These are phyloP conservation scores for Umbilicus rupestris DNA, from an alignment of 164 flowering plant genomes.

Conservation along the genomic window DNA sequence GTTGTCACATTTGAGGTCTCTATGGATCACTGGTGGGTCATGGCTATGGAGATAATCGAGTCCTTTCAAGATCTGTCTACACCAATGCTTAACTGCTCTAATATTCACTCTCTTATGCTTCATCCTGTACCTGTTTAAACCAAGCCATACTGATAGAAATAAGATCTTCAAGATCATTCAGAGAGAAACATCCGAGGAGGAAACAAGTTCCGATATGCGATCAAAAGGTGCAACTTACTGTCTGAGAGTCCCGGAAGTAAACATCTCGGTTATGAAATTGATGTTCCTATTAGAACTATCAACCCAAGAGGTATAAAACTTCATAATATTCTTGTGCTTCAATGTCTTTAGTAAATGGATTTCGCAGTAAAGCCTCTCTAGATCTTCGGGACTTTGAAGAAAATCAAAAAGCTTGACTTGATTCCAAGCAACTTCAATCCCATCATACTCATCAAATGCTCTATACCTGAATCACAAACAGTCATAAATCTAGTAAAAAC, in stretches of 20 bases:
- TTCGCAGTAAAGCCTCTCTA: conserved; percentile 27
- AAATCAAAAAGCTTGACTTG: conserved; percentile 25
- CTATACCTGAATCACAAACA: conserved; percentile 19
- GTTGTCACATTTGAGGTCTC: conserved; percentile 20
- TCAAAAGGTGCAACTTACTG: conserved; percentile 14
- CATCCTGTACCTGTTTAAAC: conserved; percentile 6
- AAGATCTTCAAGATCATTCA: not conserved
- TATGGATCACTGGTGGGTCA: conserved; percentile 18
- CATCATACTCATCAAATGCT: conserved; percentile 23
- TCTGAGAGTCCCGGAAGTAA: conserved; percentile 24
- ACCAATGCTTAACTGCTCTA: conserved; percentile 17
- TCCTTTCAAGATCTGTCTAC: conserved; percentile 17
- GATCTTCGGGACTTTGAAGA: conserved; percentile 26
- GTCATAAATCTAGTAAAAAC: conserved; percentile 3
- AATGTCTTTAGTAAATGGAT: conserved; percentile 27
- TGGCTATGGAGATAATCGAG: conserved; percentile 16
- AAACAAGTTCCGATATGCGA: not conserved
- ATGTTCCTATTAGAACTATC: conserved; percentile 17
- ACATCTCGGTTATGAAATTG: conserved; percentile 24
- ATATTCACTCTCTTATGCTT: conserved; percentile 13
- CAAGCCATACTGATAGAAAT: not conserved
- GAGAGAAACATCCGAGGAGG: not conserved
- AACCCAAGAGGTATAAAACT: conserved; percentile 30
- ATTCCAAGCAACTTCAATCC: conserved; percentile 36
- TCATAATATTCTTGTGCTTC: conserved; percentile 28